phyloP scores from a whole-genome alignment of 768 basidiomycete genomes.

The Panaeolus cyanescens region DNA sequence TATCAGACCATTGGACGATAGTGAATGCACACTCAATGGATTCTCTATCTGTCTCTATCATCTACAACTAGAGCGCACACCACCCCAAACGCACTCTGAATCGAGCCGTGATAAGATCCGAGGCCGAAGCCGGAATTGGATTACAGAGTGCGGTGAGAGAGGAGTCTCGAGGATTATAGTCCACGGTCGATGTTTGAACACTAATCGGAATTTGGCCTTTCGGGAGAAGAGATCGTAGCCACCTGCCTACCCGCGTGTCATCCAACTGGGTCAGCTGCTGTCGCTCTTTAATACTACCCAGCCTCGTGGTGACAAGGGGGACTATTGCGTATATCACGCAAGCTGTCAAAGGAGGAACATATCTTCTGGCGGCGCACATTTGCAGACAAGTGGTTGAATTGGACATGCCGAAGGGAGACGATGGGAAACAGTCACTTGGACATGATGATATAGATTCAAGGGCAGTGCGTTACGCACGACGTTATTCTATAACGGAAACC shows the following conservation, averaged over 20 bases:
- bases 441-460: background rate
- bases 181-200: background rate
- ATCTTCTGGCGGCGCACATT: background rate
- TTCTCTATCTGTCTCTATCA: background rate
- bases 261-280: background rate
- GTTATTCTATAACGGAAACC: background rate
- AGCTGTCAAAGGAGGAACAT: background rate
- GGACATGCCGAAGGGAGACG: background rate
- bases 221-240: slow-evolving; percentile 2
- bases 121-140: background rate
- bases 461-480: background rate
- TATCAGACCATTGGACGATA: background rate
- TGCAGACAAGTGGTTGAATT: background rate
- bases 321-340: background rate
- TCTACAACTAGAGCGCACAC: background rate
- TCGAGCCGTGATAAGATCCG: background rate
- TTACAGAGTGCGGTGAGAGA: background rate
- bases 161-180: background rate
- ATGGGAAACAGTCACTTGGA: background rate
- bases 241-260: background rate
- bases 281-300: background rate
- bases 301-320: slow-evolving; percentile 2
- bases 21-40: background rate
- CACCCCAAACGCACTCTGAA: background rate
- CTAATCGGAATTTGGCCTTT: slow-evolving; percentile 3